Base-by-base conservation (phyloP, 331 rosid species). In the Ulmus americana region DNA sequence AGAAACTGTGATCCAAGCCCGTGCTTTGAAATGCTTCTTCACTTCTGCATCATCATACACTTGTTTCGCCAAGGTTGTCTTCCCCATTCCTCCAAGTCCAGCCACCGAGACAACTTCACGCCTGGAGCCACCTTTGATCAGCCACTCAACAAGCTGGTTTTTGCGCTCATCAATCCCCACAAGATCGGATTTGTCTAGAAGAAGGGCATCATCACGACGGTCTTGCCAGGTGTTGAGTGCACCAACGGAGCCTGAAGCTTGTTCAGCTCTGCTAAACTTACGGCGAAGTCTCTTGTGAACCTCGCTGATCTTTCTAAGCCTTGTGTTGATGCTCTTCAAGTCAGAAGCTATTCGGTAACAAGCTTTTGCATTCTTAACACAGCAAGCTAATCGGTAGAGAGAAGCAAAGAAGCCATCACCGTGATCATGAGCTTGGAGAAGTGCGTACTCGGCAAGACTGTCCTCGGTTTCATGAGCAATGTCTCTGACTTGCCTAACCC, bases 401-500 rank as follows among this genome's bases (percentile, higher is more conserved):
- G 70, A 56, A 22, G 64, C 62, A 10, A 70, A 65, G 59, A 65
- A 41, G 0, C 73, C 77, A 10, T 49, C 46, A 44, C 46, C 70
- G 9, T 76, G 73, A 61, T 66, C 52, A 55, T 71, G 81, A 11
- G 59, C 56, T 6, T 65, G 65, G 15, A 76, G 76, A 63, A 76
- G 69, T 16, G 57, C 16, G 61, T 65, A 65, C 48, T 76, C 81
- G 14, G 56, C 81, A 39, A 76, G 65, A 59, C 61, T 59, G 61
- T 76, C 81, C 63, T 70, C 77, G 12, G 69, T 61, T 13, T 76
- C 76, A 5, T 76, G 69, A 13, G 73, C 76, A 53, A 76, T 55
- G 42, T 76, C 81, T 65, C 76, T 64, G 11, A 70, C 51, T 70
- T 76, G 81, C 61, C 58, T 65, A 43, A 76, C 73, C 81, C 81